These are phyloP conservation scores for Inga laurina DNA, from an alignment of 306 rosid species.

Conservation along the genomic window DNA sequence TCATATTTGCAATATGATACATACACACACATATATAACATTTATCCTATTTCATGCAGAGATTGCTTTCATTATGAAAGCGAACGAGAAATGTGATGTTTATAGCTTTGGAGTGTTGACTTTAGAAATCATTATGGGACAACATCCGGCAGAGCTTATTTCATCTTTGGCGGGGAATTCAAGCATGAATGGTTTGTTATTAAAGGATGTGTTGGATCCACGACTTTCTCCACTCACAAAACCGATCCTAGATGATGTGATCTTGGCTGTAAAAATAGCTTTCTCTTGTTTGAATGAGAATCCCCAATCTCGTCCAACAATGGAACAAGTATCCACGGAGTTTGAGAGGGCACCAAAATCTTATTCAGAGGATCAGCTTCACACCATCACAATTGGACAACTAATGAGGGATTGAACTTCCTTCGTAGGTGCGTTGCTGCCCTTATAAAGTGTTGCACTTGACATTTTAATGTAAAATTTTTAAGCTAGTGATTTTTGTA, in stretches of 20 bases:
- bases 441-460: neutral
- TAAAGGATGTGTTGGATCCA: constrained; percentile 16
- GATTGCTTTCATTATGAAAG: constrained; percentile 1
- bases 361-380: neutral
- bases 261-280: neutral
- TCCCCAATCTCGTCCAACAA: constrained; percentile 19
- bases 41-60: neutral
- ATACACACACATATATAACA: neutral
- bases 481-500: neutral
- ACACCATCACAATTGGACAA: neutral
- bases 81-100: neutral
- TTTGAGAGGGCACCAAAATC: neutral
- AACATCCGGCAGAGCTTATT: neutral
- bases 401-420: neutral
- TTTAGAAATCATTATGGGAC: neutral
- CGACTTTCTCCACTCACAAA: constrained; percentile 15
- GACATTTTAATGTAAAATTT: neutral
- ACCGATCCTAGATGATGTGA: neutral
- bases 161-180: neutral
- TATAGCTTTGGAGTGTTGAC: constrained; percentile 13
- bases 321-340: constrained; percentile 6
- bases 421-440: neutral
- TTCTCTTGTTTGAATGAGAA: constrained; percentile 8
- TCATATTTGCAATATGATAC: neutral
- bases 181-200: neutral